Evolutionary conservation across 179 eudicot species (phyloP).

Genomic region (Heliamphora pulchella): DNA sequence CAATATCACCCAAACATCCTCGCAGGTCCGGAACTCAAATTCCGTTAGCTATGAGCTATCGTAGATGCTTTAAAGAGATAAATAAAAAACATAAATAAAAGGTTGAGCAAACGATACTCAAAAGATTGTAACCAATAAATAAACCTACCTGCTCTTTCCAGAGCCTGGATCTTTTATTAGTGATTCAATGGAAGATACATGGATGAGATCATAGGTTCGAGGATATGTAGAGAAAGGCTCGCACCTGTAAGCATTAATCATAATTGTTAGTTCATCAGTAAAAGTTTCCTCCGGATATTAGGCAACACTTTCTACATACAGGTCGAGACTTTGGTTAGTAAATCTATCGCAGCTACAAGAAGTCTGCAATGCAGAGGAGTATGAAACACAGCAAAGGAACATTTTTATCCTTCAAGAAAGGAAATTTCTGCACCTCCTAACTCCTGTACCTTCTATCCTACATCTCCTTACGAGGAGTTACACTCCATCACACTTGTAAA

Average conservation of each 20-base stretch:
- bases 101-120: not conserved
- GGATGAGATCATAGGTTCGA: constrained; percentile 81
- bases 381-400: not conserved
- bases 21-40: not conserved
- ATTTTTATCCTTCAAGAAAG: not conserved
- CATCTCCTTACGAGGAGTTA: too few relatives aligned
- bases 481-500: not conserved
- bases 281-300: not conserved
- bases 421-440: not conserved
- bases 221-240: constrained; percentile 97
- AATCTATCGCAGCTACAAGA: not conserved
- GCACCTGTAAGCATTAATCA: constrained; percentile 51
- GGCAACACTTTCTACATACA: not conserved
- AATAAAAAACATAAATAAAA: not conserved
- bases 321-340: not conserved
- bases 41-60: not conserved
- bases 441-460: not conserved
- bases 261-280: constrained; percentile 10
- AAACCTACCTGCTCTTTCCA: constrained; percentile 59
- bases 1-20: not conserved
- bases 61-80: not conserved
- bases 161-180: constrained; percentile 57
- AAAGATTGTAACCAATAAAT: constrained; percentile 1
- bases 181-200: constrained; percentile 63
- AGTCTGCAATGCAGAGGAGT: not conserved